Conservation (phyloP, 768 basidiomycete genomes). For the Kwoniella dendrophila region DNA sequence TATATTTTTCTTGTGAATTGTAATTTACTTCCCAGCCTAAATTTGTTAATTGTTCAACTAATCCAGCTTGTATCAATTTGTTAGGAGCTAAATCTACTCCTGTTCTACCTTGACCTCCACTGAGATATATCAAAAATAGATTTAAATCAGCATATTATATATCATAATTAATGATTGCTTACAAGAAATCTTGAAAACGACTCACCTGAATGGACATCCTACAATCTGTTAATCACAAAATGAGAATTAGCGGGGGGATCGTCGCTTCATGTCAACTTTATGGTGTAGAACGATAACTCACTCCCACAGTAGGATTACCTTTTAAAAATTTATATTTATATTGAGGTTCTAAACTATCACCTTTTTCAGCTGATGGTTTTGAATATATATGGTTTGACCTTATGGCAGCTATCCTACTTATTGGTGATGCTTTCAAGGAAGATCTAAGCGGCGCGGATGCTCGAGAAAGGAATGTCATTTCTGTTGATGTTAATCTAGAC, state of each 20-base stretch:
- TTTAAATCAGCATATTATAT: background rate
- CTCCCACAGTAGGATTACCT: constrained; percentile 75
- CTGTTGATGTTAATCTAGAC: background rate
- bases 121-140: background rate
- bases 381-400: constrained; percentile 17
- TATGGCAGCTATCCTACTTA: background rate
- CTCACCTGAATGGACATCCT: constrained; percentile 92
- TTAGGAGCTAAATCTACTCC: constrained; percentile 64
- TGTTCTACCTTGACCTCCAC: constrained; percentile 42
- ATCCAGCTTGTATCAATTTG: constrained; percentile 81
- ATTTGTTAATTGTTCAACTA: constrained; percentile 70
- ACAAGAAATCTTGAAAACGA: constrained; percentile 1
- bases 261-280: too few species aligned
- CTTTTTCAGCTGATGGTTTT: constrained; percentile 18
- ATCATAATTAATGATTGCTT: background rate
- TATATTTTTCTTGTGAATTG: constrained; percentile 86
- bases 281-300: constrained; percentile 59
- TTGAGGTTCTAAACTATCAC: constrained; percentile 25
- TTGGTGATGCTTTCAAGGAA: background rate
- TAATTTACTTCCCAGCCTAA: constrained; percentile 90
- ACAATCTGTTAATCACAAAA: too few species aligned
- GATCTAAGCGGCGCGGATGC: background rate
- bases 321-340: constrained; percentile 61
- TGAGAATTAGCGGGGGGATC: too few species aligned
- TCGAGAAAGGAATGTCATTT: background rate